Evolutionary conservation across 495 filamentous ascomycete species (phyloP).

Genomic region (Penicillium salamii): DNA sequence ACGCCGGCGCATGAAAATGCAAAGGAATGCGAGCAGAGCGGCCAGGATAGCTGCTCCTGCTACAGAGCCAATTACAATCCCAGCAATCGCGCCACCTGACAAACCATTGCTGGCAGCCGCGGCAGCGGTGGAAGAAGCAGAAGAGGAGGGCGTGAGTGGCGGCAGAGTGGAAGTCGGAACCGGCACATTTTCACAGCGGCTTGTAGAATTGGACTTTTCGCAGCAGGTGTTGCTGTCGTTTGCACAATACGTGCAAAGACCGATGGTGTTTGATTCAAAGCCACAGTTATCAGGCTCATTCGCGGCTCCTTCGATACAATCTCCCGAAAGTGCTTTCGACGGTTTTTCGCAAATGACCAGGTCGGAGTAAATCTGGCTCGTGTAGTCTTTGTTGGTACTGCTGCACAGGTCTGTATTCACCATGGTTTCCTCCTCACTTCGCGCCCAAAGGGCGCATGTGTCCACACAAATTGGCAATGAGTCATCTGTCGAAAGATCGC

Average conservation of each 20-base stretch:
- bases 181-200: conserved; percentile 66
- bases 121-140: conserved; percentile 40
- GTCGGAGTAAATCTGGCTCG: conserved; percentile 82
- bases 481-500: conserved; percentile 58
- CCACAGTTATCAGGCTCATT: conserved; percentile 93
- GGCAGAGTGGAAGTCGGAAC: conserved; percentile 69
- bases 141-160: conserved; percentile 52
- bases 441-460: conserved; percentile 77
- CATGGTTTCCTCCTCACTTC: conserved; percentile 80
- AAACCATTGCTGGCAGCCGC: conserved; percentile 51
- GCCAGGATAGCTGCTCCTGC: conserved; percentile 65
- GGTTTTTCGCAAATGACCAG: conserved; percentile 88
- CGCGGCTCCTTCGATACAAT: conserved; percentile 68
- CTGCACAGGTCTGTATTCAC: conserved; percentile 72
- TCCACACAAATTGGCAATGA: conserved; percentile 84
- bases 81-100: conserved; percentile 82
- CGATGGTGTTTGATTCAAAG: conserved; percentile 73
- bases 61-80: conserved; percentile 81
- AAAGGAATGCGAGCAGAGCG: conserved; percentile 57
- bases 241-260: conserved; percentile 84
- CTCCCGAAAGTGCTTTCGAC: conserved; percentile 66
- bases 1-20: conserved; percentile 59
- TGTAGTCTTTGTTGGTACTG: conserved; percentile 57
- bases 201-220: conserved; percentile 69
- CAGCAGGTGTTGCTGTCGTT: conserved; percentile 97